Conservation (phyloP, 1,284 basidiomycete genomes). For the Sanghuangporus sanghuang region DNA sequence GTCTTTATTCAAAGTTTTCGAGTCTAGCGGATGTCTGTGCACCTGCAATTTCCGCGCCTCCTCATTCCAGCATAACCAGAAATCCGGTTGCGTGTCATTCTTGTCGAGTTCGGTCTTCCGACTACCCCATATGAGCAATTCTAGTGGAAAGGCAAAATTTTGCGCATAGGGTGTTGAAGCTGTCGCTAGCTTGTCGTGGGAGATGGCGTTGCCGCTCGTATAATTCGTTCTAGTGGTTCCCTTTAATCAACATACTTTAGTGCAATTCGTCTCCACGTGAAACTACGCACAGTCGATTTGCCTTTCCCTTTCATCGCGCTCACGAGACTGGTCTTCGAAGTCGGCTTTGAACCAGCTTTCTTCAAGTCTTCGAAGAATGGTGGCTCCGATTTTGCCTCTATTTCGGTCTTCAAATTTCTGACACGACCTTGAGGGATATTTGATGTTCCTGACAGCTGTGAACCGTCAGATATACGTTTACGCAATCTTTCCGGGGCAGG, state of each 20-base stretch:
- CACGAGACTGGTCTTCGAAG: background rate
- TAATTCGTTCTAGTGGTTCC: background rate
- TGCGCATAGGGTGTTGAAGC: background rate
- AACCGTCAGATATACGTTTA: background rate
- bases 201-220: background rate
- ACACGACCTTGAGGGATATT: background rate
- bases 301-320: background rate
- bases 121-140: constrained; percentile 9
- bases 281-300: background rate
- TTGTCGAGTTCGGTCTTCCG: background rate
- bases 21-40: background rate
- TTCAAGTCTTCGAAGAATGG: background rate
- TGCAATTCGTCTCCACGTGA: background rate
- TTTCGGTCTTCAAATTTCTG: background rate
- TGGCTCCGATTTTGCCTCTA: background rate
- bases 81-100: background rate
- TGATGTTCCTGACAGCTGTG: background rate
- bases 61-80: constrained; percentile 13
- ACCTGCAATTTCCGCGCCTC: constrained; percentile 2
- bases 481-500: background rate
- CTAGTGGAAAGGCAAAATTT: constrained; percentile 1
- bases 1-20: background rate
- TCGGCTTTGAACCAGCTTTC: background rate
- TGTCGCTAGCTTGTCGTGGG: constrained; percentile 4
- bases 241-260: background rate